phyloP scores from a whole-genome alignment of 2,329 filamentous ascomycete species.

The Juglanconis juglandina region DNA sequence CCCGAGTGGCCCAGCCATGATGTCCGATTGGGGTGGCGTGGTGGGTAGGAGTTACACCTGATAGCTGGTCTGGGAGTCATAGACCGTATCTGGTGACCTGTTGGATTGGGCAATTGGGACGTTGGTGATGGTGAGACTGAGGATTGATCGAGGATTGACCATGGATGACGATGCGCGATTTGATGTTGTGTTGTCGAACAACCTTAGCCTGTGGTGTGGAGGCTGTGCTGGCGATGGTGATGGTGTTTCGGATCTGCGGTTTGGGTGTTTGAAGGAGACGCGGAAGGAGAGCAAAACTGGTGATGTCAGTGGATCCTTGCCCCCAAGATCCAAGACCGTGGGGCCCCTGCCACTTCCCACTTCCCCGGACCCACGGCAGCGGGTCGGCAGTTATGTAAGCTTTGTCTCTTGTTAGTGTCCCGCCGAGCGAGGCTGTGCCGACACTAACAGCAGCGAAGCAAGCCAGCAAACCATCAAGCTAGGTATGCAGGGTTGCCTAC shows the following conservation, averaged over 20 bases:
- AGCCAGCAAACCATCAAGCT: too few species aligned
- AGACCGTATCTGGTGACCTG: neutral
- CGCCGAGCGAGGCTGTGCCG: neutral
- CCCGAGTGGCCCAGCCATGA: too few species aligned
- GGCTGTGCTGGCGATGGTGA: conserved; percentile 1
- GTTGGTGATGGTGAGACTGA: neutral
- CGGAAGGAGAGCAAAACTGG: neutral
- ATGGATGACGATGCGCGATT: too few species aligned
- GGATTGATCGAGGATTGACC: neutral
- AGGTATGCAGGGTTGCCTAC: too few species aligned
- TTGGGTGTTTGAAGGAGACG: conserved; percentile 12
- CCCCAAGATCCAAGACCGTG: neutral
- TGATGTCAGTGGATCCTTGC: conserved; percentile 3
- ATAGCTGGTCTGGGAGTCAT: neutral
- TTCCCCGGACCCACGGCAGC: neutral
- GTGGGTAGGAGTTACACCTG: neutral
- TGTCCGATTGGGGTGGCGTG: neutral
- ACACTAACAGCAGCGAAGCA: neutral
- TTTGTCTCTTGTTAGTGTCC: too few species aligned
- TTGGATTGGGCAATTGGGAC: neutral
- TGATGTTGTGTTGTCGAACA: too few species aligned
- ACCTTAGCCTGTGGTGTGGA: neutral
- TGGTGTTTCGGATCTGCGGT: conserved; percentile 14
- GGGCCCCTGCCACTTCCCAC: neutral
- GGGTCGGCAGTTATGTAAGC: neutral